Base-by-base conservation (phyloP, 2,329 filamentous ascomycete genomes). In the Aspergillus puulaauensis region DNA sequence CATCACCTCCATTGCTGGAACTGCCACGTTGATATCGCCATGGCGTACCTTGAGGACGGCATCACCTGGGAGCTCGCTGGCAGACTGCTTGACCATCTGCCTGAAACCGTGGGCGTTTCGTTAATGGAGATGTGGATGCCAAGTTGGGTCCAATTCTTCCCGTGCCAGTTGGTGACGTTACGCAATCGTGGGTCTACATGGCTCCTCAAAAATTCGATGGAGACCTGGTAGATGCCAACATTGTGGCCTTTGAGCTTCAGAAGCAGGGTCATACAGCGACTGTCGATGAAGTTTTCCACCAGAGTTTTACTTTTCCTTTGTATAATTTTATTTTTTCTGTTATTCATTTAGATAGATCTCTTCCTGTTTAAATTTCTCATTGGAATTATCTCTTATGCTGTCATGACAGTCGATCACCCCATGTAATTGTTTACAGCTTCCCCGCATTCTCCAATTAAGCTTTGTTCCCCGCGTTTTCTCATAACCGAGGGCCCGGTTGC, bases 241-340 rank as follows among this genome's bases (percentile, higher is more conserved):
- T 52, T 6, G 40, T 52, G 31, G 54, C 47, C 7, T 56, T 46
- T 33, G 43, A 43, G 7, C 54, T 56, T 5, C 54, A 56, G 41
- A 49, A 47, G 23, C 17, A 21, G 17, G 54, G 54, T 12, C 17
- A 39, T 9, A 23, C 52, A 15, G 41, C 41, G 8, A 52, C 35
- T n/a, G n/a, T 52, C 39, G 54, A 56, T 43, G 48, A 56, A 40
- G 54, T 56, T 52, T n/a, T 56, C n/a, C 19, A 47, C 17, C 31
- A 23, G 14, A 35, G 48, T 1, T 15, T 55, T 24, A 21, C 2
- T 14, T 19, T 21, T 15, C 6, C 37, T 46, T 23, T 52, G 14
- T 44, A 23, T 56, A 27, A 44, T 45, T 31, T 23, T 21, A 43
- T 11, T 24, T 23, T 33, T 52, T 33, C 7, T 41, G 14, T 37